Conservation (phyloP, 371 early-diverging fungal genomes). For the Apophysomyces ossiformis region DNA sequence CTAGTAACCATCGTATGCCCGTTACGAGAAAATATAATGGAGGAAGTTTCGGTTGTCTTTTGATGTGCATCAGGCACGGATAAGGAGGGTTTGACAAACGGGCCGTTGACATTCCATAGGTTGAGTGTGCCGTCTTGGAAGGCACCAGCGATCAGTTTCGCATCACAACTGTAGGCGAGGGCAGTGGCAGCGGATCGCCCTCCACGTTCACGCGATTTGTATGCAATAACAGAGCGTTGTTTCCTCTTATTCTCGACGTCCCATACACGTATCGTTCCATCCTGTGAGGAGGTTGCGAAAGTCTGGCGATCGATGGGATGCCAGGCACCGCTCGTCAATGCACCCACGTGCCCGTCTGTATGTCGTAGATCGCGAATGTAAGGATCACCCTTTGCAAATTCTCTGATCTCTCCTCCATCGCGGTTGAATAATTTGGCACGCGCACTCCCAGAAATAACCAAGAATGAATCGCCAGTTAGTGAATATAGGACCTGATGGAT, state of each 20-base stretch:
- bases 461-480: slow-evolving; percentile 74
- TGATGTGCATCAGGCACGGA: slow-evolving; percentile 72
- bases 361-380: slow-evolving; percentile 89
- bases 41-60: slow-evolving; percentile 71
- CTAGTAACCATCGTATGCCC: slow-evolving; percentile 72
- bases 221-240: slow-evolving; percentile 78
- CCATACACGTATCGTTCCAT: slow-evolving; percentile 92
- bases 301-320: slow-evolving; percentile 69
- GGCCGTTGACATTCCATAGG: slow-evolving; percentile 64
- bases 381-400: slow-evolving; percentile 91
- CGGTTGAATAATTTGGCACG: slow-evolving; percentile 80
- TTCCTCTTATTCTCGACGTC: slow-evolving; percentile 74
- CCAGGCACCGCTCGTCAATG: slow-evolving; percentile 84
- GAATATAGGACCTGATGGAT: slow-evolving; percentile 86
- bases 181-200: slow-evolving; percentile 72
- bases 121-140: slow-evolving; percentile 69
- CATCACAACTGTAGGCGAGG: slow-evolving; percentile 69
- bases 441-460: slow-evolving; percentile 79
- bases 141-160: slow-evolving; percentile 70
- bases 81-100: slow-evolving; percentile 54
- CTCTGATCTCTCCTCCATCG: slow-evolving; percentile 74
- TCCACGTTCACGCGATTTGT: slow-evolving; percentile 78
- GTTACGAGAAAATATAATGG: slow-evolving; percentile 70
- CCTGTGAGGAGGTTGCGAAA: slow-evolving; percentile 84
- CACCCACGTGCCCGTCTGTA: slow-evolving; percentile 89